phyloP scores from a whole-genome alignment of 2,329 filamentous ascomycete genomes.

The Ophiocordyceps robertsii region DNA sequence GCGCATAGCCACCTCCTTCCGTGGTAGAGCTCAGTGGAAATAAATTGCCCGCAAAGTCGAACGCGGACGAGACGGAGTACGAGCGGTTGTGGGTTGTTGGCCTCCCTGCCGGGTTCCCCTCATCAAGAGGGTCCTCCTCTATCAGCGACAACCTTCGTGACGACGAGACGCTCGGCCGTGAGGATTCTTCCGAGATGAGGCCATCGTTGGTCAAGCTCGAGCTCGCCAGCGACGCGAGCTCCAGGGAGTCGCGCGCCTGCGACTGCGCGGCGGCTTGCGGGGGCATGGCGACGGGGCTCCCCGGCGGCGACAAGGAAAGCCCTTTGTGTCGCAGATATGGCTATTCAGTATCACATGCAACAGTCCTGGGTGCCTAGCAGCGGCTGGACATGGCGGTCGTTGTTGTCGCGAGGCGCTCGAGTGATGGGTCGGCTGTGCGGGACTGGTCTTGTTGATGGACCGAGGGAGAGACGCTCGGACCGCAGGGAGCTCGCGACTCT shows the following conservation, averaged over 20 bases:
- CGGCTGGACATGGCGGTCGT: conserved; percentile 13
- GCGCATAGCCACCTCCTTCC: conserved; percentile 61
- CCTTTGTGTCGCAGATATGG: neutral
- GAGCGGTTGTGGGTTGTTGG: conserved; percentile 37
- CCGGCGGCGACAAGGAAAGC: neutral
- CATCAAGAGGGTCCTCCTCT: conserved; percentile 63
- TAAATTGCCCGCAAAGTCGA: conserved; percentile 87
- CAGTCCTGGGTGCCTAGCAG: conserved; percentile 5
- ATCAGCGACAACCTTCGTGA: conserved; percentile 74
- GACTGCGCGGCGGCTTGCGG: conserved; percentile 24
- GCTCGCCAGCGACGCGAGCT: conserved; percentile 88
- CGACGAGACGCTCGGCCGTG: conserved; percentile 79
- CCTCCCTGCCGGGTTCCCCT: conserved; percentile 36
- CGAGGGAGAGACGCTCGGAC: neutral
- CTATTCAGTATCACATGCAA: neutral
- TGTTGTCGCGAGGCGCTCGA: neutral
- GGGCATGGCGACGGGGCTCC: conserved; percentile 25
- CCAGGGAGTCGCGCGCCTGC: conserved; percentile 73
- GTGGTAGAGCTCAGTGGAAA: conserved; percentile 83
- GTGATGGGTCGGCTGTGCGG: neutral
- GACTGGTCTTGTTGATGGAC: neutral
- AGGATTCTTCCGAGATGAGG: conserved; percentile 51
- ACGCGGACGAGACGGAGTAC: conserved; percentile 84
- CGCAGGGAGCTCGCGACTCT: neutral
- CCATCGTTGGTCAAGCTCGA: conserved; percentile 46